Evolutionary conservation across 208 protist genomes (phyloP), one percentile per base, ranked within the genome.

Genomic region (Crithidia acanthocephali): DNA sequence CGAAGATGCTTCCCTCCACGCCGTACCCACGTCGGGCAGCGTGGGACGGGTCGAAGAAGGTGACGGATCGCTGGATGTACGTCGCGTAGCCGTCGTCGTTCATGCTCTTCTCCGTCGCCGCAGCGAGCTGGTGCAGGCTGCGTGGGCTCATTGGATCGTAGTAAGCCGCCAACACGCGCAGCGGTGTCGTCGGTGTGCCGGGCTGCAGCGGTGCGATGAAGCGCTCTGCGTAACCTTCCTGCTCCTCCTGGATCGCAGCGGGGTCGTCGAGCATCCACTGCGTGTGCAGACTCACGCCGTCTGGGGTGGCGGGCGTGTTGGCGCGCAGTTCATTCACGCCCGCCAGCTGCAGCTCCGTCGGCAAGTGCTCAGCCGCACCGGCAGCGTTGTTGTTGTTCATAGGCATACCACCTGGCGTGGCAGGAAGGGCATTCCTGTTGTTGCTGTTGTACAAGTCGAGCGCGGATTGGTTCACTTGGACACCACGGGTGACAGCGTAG

Each of bases 1-100:
- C 81, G 22, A 82, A 83, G 27, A 86, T 71, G 51, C 66, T 79
- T 20, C 81, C 81, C 52, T 86, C 81, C 16, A 44, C 42, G 8
- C 81, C 81, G 30, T 86, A 86, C 4, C 81, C 81, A 13, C 81
- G 81, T 2, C 81, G 76, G 6, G 71, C 45, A 7, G 68, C 60
- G 50, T 86, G 76, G 1, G 76, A 58, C 0, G 75, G 68, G 47
- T 86, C 74, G 30, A 47, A 78, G 42, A 86, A 86, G 9, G 45
- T 56, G 15, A 35, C 9, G 20, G 81, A 86, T 28, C 50, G 68
- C 27, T 63, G 53, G 32, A 72, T 70, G 53, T 76, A 64, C 20
- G n/a, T 44, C 8, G 73, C 68, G 57, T 74, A 83, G 27, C 73
- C 72, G 61, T 85, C 67, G 51, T 77, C 63, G 53, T 78, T 66